Base-by-base conservation (phyloP, 1,139 yeast species). In the Maudiozyma humilis region DNA sequence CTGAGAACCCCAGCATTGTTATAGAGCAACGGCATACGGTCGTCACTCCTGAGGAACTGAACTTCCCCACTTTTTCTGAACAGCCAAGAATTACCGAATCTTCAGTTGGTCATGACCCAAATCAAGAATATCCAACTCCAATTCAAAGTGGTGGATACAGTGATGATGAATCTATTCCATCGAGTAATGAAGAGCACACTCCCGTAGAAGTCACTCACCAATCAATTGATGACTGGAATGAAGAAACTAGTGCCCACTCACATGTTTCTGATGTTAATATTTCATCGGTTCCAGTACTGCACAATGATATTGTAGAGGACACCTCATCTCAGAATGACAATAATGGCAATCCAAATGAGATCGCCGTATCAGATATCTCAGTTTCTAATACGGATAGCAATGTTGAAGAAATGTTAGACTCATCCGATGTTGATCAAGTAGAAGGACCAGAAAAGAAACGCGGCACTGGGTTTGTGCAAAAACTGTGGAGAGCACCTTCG, bases 401-500 rank as follows among this genome's bases (percentile, higher is more conserved):
- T 2, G 37, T 32, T n/a, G 37, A 15, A 1, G 33, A 32, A 20
- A 31, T 33, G 32, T 19, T 34, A 2, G 43, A 34, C 14, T 31
- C 31, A 8, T 32, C 41, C 4, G 41, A 38, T 14, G 14, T 37
- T 16, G 40, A 29, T 1, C 14, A 10, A 10, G 2, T 4, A 18
- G 18, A 38, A 13, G 16, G 29, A 6, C 10, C 4, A 3, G 19
- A 40, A 8, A 3, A 5, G 14, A 15, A 16, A 3, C 17, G 5
- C 3, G 17, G 5, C 3, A 13, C 19, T 12, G 29, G n/a, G 7
- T 7, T 19, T 3, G 31, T 38, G 7, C 14, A 38, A 3, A 44
- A 33, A 25, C 20, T 48, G 16, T 36, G 52, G 3, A 39, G 45
- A 4, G 47, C 54, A 4, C 55, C 57, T 5, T 32, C 40, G 13